Percentiles rank a stretch among this genome's conserved stretches.
phyloP scores from a whole-genome alignment of 148 eudicot genomes.

The Limonium bicolor region DNA sequence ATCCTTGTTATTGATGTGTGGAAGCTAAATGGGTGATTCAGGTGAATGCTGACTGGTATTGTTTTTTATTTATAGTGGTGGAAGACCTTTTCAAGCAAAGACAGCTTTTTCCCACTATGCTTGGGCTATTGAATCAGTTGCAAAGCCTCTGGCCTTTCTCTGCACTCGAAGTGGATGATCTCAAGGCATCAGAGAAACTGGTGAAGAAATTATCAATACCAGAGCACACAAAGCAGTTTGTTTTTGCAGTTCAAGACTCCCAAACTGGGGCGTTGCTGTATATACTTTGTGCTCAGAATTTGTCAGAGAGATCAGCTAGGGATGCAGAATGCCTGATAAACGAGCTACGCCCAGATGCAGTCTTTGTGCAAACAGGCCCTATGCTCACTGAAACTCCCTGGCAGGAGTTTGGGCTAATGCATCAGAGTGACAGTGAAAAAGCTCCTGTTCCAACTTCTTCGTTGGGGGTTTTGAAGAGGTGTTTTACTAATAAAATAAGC shows the following conservation, averaged over 20 bases:
- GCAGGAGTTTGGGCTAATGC: too few relatives aligned
- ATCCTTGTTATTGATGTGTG: too few relatives aligned
- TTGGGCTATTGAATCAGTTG: conserved; percentile 6
- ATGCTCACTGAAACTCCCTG: conserved; percentile 15
- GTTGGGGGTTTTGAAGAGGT: conserved; percentile 45
- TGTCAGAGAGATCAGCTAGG: conserved; percentile 65
- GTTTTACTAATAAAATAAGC: conserved; percentile 48
- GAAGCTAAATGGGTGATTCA: too few relatives aligned
- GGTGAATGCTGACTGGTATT: too few relatives aligned
- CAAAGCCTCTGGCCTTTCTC: conserved; percentile 39
- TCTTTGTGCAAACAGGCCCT: conserved; percentile 39
- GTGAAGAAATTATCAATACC: conserved; percentile 48
- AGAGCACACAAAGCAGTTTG: conserved; percentile 62
- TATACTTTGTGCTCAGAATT: conserved; percentile 70
- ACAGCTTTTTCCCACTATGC: too few relatives aligned
- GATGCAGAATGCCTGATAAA: conserved; percentile 66
- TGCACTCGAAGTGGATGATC: conserved; percentile 15
- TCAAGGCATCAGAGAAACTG: conserved; percentile 39
- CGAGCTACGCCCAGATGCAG: conserved; percentile 68
- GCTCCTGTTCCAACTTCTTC: conserved; percentile 63
- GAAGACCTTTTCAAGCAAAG: too few relatives aligned
- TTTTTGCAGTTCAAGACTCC: conserved; percentile 49
- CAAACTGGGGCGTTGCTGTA: conserved; percentile 42
- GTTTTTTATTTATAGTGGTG: too few relatives aligned
- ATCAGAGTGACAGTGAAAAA: conserved; percentile 12